Conservation (phyloP, 2,329 filamentous ascomycete genomes). For the Sordariomycetes sp. region DNA sequence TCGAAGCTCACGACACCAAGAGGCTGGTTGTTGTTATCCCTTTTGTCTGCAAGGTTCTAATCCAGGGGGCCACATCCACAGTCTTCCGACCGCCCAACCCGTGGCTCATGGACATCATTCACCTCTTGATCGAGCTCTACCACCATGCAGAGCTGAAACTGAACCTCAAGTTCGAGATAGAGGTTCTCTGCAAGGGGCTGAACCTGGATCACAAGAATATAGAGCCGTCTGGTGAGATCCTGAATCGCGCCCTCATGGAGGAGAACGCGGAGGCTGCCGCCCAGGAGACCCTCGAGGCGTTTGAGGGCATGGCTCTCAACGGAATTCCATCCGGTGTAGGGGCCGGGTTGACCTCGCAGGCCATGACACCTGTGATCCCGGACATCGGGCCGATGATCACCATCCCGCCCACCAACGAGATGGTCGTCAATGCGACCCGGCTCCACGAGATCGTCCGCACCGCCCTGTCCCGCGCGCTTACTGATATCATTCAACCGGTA, state of each 20-base stretch:
- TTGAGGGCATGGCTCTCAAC: conserved; percentile 73
- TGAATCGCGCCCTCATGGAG: conserved; percentile 59
- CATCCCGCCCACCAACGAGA: conserved; percentile 71
- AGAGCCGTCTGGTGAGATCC: conserved; percentile 76
- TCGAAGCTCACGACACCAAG: conserved; percentile 90
- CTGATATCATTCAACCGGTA: conserved; percentile 94
- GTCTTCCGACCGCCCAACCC: conserved; percentile 93
- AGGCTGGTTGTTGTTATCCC: conserved; percentile 87
- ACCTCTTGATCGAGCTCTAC: conserved; percentile 85
- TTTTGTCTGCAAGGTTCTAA: conserved; percentile 92
- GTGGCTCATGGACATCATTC: conserved; percentile 94
- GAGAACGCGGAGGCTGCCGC: conserved; percentile 49
- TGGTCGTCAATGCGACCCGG: conserved; percentile 61
- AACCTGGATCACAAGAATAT: conserved; percentile 88
- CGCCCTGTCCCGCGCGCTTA: conserved; percentile 80
- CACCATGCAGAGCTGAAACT: conserved; percentile 88
- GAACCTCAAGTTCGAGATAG: conserved; percentile 97
- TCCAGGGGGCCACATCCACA: conserved; percentile 72
- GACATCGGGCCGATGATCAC: conserved; percentile 71
- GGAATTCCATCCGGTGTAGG: conserved; percentile 58
- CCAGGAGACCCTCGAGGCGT: conserved; percentile 64
- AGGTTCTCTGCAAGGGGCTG: conserved; percentile 89
- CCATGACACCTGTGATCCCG: conserved; percentile 70
- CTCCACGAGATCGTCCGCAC: conserved; percentile 69
- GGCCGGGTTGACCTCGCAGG: conserved; percentile 65